These are phyloP conservation scores for Phialocephala sp. DNA, from an alignment of 2,329 filamentous ascomycete species.

Conservation along the genomic window DNA sequence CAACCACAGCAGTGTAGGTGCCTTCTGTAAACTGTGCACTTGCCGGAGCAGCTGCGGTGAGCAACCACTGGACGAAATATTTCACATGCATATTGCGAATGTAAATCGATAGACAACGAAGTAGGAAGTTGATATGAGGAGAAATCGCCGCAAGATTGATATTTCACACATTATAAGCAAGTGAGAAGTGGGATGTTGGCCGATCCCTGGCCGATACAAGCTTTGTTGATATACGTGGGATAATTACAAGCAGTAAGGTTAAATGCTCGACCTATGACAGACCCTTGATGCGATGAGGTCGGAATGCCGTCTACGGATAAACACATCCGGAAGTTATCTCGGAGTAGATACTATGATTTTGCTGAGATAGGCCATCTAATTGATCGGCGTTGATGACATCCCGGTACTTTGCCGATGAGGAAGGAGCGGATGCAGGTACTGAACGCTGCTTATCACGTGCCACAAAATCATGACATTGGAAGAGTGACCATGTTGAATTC, in stretches of 20 bases:
- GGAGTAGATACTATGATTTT: neutral
- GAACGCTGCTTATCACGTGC: neutral
- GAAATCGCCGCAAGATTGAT: neutral
- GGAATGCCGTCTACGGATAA: neutral
- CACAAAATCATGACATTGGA: neutral
- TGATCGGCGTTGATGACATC: constrained; percentile 3
- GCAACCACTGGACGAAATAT: constrained; percentile 1
- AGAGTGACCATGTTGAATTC: too few relatives aligned
- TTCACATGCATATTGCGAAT: constrained; percentile 16
- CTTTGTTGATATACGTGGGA: constrained; percentile 6
- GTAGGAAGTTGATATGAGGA: neutral
- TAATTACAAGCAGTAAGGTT: neutral
- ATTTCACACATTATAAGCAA: neutral
- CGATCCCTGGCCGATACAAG: constrained; percentile 12
- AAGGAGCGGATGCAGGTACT: neutral
- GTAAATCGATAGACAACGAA: neutral
- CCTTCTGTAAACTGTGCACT: constrained; percentile 18
- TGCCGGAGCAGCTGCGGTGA: neutral
- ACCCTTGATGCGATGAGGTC: neutral
- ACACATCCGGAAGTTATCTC: neutral
- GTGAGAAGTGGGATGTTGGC: constrained; percentile 13
- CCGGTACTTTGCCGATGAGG: neutral
- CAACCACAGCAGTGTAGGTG: constrained; percentile 19
- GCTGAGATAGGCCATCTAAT: neutral
- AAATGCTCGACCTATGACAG: constrained; percentile 4